Evolutionary conservation across 2,329 filamentous ascomycete species (phyloP), one percentile per base, ranked within the genome.

Genomic region (Parastagonospora nodorum): DNA sequence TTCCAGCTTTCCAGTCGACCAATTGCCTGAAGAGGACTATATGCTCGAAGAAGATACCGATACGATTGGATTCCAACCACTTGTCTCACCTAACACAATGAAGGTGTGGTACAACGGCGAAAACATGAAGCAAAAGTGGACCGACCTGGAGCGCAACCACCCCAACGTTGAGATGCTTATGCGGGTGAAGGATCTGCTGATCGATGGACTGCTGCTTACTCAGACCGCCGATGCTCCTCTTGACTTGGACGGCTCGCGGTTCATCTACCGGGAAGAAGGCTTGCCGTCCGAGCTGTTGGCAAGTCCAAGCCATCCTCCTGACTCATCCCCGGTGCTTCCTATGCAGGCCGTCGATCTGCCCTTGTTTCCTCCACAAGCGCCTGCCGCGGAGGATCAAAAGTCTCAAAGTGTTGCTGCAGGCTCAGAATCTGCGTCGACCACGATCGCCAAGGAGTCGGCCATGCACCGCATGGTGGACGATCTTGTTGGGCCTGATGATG

Each of bases 21-120:
- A 80, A 36, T 76, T 89, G 28, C 78, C 81, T 2, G 74, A 79
- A 33, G 73, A 87, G 27, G 75, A 79, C 10, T 89, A 90, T 66
- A 76, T 89, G 61, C 76, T 90, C 3, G 83, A 87, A 54, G 87
- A 90, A 67, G 87, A 90, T 65, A 82, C 83, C 49, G 82, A 85
- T 46, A 87, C 83, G 2, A 75, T 88, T 53, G 85, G 83, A 1
- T 89, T 89, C 66, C 77, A 80, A 56, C 86, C 87, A 1, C 72
- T 89, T 16, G 73, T 80, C 37, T 76, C 77, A 30, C 74, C 78
- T 2, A 73, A 78, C 33, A 81, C 79, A 3, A 72, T 67, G 51
- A 79, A 80, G 40, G 76, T 82, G 45, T 85, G 85, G 75, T 75
- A 81, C 41, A 74, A 77, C 51, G 67, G 70, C 10, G 69, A 74